Evolutionary conservation across 192 early-diverging fungal species (phyloP), one percentile per base, ranked within the genome.

Genomic region (Martensiomyces pterosporus): DNA sequence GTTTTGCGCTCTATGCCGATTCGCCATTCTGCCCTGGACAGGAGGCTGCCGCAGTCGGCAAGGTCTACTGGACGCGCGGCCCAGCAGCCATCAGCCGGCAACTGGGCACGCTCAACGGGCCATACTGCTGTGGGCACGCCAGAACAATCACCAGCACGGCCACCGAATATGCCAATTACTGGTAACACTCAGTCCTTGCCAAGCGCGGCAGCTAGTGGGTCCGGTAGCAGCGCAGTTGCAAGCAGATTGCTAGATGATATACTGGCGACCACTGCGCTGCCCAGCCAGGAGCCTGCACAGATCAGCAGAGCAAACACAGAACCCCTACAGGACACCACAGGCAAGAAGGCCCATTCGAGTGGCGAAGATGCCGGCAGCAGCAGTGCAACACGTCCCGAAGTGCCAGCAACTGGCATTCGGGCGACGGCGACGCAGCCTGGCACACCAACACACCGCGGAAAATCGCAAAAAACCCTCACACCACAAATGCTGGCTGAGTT

Each of bases 401-500:
- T 4, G 17, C 17, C 17, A 17, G 22, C 18, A 9, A 37, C 17
- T 35, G 33, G 29, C 19, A 23, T 16, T 29, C 46, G 24, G 3
- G 13, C 32, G 36, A 52, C 52, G 4, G 27, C 49, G 16, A 67
- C 65, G 0, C 57, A 51, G 36, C 62, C 69, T 19, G 46, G 49
- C 15, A 61, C 69, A 14, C 62, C 70, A 7, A 58, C 43, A 4
- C 52, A 39, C 5, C 50, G 55, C 9, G 70, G 58, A 13, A 49
- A 55, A 37, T 53, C 63, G 34, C 70, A 66, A 38, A 74, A 74
- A 32, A 62, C 55, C 2, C 63, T 66, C 23, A 74, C 70, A 2
- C 70, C 70, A 33, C 70, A 74, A 33, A 74, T 74, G 7, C 24
- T 74, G 9, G 70, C 58, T 12, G 59, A 32, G 4, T 62, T 74